A percentile compares a stretch with the other conserved stretches of the same genome.
Conservation (phyloP, 2,329 filamentous ascomycete species). For the Cladosporium sp. region DNA sequence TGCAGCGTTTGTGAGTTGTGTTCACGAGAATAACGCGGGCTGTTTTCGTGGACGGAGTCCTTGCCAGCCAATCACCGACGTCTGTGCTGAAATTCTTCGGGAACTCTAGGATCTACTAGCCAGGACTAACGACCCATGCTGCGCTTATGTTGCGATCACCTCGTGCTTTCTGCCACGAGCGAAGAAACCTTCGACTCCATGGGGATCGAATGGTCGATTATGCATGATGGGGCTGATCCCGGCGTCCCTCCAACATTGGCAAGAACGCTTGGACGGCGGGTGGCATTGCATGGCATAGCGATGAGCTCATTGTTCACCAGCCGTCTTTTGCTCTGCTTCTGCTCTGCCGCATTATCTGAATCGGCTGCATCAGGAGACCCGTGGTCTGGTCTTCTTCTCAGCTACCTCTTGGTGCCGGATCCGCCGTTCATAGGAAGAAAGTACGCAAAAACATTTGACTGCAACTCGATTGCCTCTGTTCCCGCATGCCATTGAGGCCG, state of each 20-base stretch:
- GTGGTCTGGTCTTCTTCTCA: background rate
- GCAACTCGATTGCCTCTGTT: too few relatives aligned
- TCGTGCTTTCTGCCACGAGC: constrained; percentile 3
- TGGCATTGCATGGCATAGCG: background rate
- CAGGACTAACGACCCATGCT: background rate
- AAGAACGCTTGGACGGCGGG: background rate
- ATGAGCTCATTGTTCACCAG: background rate
- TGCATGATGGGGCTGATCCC: background rate
- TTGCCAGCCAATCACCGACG: background rate
- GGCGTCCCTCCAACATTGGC: background rate
- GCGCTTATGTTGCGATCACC: background rate
- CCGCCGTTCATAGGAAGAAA: too few relatives aligned
- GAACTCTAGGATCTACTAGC: background rate
- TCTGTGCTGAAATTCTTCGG: background rate
- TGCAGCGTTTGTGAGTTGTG: background rate
- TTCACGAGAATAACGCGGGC: background rate
- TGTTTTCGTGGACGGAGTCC: background rate
- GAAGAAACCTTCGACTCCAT: constrained; percentile 4
- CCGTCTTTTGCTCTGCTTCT: background rate
- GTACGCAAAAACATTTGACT: too few relatives aligned
- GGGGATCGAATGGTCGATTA: background rate
- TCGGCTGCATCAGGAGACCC: background rate
- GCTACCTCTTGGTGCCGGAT: background rate
- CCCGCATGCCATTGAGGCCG: background rate
- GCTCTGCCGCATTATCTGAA: too few relatives aligned